These are phyloP conservation scores for Trichocladium uniseriatum DNA, from an alignment of 495 filamentous ascomycete genomes.

Conservation along the genomic window DNA sequence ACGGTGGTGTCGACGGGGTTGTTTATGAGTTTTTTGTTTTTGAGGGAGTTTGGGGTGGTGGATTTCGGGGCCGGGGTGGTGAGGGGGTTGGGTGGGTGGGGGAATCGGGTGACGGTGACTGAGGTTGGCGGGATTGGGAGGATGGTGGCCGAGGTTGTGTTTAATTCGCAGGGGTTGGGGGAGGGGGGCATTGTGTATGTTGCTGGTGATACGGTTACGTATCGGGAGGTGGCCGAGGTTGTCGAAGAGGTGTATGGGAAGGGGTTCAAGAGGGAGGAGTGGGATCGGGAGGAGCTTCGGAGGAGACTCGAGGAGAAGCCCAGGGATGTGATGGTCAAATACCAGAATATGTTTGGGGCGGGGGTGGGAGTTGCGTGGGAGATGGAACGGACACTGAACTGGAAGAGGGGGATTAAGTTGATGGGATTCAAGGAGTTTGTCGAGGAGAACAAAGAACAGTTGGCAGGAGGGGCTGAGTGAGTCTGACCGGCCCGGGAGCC, in stretches of 20 bases:
- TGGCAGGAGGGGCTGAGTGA: too few relatives aligned
- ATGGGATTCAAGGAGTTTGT: slow-evolving; percentile 26
- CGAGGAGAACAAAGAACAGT: too few relatives aligned
- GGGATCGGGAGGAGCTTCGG: slow-evolving; percentile 19
- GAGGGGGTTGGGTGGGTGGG: slow-evolving; percentile 47
- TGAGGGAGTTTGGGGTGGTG: slow-evolving; percentile 48
- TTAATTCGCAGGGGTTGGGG: slow-evolving; percentile 22
- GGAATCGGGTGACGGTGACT: slow-evolving; percentile 48
- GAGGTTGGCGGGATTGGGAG: slow-evolving; percentile 49
- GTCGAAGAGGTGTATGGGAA: slow-evolving; percentile 1
- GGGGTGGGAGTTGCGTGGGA: slow-evolving; percentile 49
- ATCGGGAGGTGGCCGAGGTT: slow-evolving; percentile 31
- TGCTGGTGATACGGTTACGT: slow-evolving; percentile 51
- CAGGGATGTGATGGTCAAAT: slow-evolving; percentile 45
- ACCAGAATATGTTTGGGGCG: slow-evolving; percentile 48
- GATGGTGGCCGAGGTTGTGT: slow-evolving; percentile 44
- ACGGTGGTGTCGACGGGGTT: slow-evolving; percentile 52
- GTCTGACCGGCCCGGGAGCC: too few relatives aligned
- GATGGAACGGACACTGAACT: slow-evolving; percentile 39
- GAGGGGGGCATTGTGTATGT: slow-evolving; percentile 40
- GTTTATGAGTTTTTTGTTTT: slow-evolving; percentile 57
- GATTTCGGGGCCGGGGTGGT: slow-evolving; percentile 29
- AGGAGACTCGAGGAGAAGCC: slow-evolving; percentile 35
- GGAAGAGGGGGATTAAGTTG: slow-evolving; percentile 32
- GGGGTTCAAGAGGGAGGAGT: slow-evolving; percentile 37